Evolutionary conservation across 2,329 filamentous ascomycete genomes (phyloP).

Genomic region (Pleomassaria siparia): DNA sequence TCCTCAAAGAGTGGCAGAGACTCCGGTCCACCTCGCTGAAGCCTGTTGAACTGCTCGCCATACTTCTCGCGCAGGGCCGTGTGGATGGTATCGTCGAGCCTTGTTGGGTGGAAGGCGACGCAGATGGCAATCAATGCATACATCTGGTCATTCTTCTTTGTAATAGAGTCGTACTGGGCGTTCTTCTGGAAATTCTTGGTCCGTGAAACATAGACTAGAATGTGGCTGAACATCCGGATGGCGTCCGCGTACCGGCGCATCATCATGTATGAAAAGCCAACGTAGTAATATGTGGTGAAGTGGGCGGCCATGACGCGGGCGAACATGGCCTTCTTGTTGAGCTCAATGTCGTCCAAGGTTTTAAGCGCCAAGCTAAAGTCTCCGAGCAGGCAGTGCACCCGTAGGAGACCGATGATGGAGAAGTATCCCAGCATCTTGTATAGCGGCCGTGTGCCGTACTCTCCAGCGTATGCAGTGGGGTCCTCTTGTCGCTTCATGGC

Average conservation of each 20-base stretch:
- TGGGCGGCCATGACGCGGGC: conserved; percentile 98
- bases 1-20: conserved; percentile 97
- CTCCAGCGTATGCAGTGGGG: conserved; percentile 80
- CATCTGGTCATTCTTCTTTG: conserved; percentile 99
- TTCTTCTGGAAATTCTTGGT: conserved; percentile 99
- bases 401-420: conserved; percentile 94
- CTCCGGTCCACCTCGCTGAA: conserved; percentile 94
- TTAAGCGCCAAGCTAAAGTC: conserved; percentile 98
- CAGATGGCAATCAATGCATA: conserved; percentile 98
- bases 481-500: conserved; percentile 96
- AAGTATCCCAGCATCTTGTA: conserved; percentile 99
- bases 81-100: conserved; percentile 98
- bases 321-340: conserved; percentile 99
- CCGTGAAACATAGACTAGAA: conserved; percentile 95
- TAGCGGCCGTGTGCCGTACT: conserved; percentile 90
- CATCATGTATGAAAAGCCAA: conserved; percentile 99
- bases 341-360: conserved; percentile 98
- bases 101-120: conserved; percentile 94
- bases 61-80: conserved; percentile 98
- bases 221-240: conserved; percentile 99
- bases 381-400: conserved; percentile 93
- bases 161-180: conserved; percentile 95
- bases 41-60: conserved; percentile 93
- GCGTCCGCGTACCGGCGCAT: conserved; percentile 99
- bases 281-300: conserved; percentile 99